Conservation (phyloP, 2,329 filamentous ascomycete genomes). For the Colletotrichum tropicale region DNA sequence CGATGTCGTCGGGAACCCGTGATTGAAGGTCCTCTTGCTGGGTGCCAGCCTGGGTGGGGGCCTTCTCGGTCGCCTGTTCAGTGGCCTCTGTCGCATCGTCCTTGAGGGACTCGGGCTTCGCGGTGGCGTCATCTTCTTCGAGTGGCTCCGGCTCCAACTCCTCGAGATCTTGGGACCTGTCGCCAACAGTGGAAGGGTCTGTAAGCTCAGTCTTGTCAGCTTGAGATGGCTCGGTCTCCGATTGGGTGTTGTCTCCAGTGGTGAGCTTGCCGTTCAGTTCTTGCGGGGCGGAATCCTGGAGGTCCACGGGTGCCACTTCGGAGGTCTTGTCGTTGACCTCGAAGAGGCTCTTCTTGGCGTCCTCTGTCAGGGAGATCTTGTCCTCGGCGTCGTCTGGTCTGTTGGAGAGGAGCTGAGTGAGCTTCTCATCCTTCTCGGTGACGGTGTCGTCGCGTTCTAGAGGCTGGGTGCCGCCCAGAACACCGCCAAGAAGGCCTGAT, state of each 20-base stretch:
- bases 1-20: not conserved
- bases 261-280: constrained; percentile 13
- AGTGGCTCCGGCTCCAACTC: constrained; percentile 17
- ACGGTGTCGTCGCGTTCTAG: constrained; percentile 9
- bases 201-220: constrained; percentile 19
- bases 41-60: not conserved
- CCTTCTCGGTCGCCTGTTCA: not conserved
- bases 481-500: not conserved
- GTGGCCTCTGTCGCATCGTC: not conserved
- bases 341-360: constrained; percentile 22
- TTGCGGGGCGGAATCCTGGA: constrained; percentile 7
- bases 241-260: constrained; percentile 18
- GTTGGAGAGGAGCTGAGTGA: constrained; percentile 10
- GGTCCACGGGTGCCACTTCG: constrained; percentile 19
- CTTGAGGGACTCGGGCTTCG: not conserved
- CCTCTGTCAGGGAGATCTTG: constrained; percentile 8
- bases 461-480: constrained; percentile 7
- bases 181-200: constrained; percentile 7
- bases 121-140: constrained; percentile 2
- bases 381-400: constrained; percentile 11
- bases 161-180: constrained; percentile 4
- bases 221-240: constrained; percentile 18
- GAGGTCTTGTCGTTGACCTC: constrained; percentile 18
- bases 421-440: constrained; percentile 18
- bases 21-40: not conserved